These are phyloP conservation scores for Arthrobotrys musiformis DNA, from an alignment of 2,329 filamentous ascomycete genomes.

Conservation along the genomic window DNA sequence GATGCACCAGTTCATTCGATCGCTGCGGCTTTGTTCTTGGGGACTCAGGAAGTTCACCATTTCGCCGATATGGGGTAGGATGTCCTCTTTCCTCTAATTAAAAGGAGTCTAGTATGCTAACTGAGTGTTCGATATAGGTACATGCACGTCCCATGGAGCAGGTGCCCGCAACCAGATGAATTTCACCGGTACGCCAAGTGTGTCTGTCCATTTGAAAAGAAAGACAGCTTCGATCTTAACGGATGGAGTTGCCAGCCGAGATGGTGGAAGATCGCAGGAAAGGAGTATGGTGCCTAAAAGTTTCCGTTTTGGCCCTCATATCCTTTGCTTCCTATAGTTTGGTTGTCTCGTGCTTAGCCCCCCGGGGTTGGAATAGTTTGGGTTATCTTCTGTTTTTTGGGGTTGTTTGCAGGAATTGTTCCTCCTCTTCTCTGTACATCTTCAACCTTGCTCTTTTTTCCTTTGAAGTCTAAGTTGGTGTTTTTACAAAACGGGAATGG, in stretches of 20 bases:
- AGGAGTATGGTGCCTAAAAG: slow-evolving; percentile 53
- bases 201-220: slow-evolving; percentile 58
- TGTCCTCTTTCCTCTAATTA: not conserved
- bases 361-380: too few relatives aligned
- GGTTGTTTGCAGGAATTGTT: not conserved
- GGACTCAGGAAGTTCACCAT: slow-evolving; percentile 58
- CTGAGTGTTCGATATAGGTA: slow-evolving; percentile 31
- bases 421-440: slow-evolving; percentile 23
- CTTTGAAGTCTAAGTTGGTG: not conserved
- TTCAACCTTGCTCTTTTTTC: not conserved
- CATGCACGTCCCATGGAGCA: slow-evolving; percentile 55
- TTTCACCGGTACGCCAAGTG: slow-evolving; percentile 57
- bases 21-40: slow-evolving; percentile 57
- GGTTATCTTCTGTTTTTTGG: not conserved
- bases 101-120: not conserved
- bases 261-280: slow-evolving; percentile 59
- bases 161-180: slow-evolving; percentile 58
- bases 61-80: slow-evolving; percentile 58
- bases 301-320: not conserved
- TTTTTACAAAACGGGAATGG: not conserved
- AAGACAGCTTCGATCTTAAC: slow-evolving; percentile 59
- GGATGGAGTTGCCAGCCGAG: slow-evolving; percentile 58
- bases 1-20: slow-evolving; percentile 59
- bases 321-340: not conserved
- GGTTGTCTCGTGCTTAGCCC: too few relatives aligned